Conservation (phyloP, 1,284 basidiomycete species). For the Pascua sp. region DNA sequence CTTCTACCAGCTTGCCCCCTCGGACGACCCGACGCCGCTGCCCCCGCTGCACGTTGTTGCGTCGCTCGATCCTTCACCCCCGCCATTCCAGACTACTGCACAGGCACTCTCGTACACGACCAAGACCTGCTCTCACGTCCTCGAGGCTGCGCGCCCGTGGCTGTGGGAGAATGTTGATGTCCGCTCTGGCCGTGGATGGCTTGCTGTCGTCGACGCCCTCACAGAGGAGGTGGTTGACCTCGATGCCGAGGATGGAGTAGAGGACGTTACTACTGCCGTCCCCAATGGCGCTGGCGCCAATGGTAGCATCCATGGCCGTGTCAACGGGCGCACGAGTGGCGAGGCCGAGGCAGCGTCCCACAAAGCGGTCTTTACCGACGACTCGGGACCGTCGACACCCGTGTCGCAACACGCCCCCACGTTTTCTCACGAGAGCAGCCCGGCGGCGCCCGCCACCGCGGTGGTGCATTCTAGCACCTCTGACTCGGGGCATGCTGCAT, state of each 20-base stretch:
- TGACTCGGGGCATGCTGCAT: too few relatives aligned
- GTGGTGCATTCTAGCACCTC: too few relatives aligned
- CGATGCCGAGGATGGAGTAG: slow-evolving; percentile 7
- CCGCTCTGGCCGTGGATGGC: slow-evolving; percentile 45
- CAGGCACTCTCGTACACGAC: slow-evolving; percentile 27
- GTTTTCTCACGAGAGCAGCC: too few relatives aligned
- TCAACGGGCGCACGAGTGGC: background rate
- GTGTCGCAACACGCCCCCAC: too few relatives aligned
- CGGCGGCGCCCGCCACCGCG: too few relatives aligned
- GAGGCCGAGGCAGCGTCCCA: background rate
- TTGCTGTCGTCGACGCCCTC: slow-evolving; percentile 47
- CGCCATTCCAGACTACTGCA: slow-evolving; percentile 16
- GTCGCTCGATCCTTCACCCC: slow-evolving; percentile 31
- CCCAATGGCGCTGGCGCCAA: background rate
- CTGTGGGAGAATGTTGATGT: slow-evolving; percentile 49
- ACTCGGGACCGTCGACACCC: background rate
- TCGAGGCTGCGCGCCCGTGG: slow-evolving; percentile 45
- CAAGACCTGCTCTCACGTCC: slow-evolving; percentile 22
- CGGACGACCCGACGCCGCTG: slow-evolving; percentile 8
- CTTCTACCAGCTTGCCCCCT: slow-evolving; percentile 26
- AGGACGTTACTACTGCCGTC: background rate
- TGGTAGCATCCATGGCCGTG: background rate
- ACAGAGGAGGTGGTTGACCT: slow-evolving; percentile 42
- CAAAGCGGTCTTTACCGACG: background rate
- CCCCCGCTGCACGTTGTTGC: slow-evolving; percentile 27